Evolutionary conservation across 495 filamentous ascomycete genomes (phyloP), one percentile per base, ranked within the genome.

Genomic region (Lasiosphaeria miniovina): DNA sequence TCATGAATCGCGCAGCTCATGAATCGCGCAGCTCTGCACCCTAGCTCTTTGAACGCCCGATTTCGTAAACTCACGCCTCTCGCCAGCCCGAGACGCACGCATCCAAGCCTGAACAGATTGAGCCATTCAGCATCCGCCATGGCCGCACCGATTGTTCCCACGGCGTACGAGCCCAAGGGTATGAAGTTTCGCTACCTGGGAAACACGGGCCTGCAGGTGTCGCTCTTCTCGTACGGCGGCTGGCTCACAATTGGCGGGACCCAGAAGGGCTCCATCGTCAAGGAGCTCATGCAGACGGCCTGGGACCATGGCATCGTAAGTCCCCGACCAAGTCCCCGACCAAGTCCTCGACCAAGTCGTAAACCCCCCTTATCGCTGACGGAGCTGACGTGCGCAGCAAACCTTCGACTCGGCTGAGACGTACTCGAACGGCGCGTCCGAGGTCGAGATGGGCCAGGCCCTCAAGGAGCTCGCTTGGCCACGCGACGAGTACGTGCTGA

Each of bases 401-500:
- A 72, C 71, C 84, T 93, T 85, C 61, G 83, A 86, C 66, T 86
- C 83, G 35, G 82, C 84, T 53, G 85, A 88, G 64, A 62, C 55
- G 4, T 91, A 90, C 61, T 73, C 86, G 40, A 82, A 72, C 58
- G 90, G 90, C 55, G 80, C 88, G 63, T 87, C 83, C 14, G 90
- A 93, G 70, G 69, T 83, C 52, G 84, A 90, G 46, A 90, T 93
- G 84, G 90, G 90, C 15, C 68, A 82, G 61, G 88, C 88, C 1
- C 88, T 84, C 67, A 81, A 77, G 72, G 79, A 82, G 67, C 87
- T 81, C 60, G 81, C 75, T 53, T 89, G 90, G 90, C 88, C 88
- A 63, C 80, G 90, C 45, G 89, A 88, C 69, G 90, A 94, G 71
- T 75, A 93, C 40, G 90, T 95, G 34, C 86, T 95, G 64, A 90